Conservation (phyloP, 768 basidiomycete species). For the Candolleomyces eurysporus region DNA sequence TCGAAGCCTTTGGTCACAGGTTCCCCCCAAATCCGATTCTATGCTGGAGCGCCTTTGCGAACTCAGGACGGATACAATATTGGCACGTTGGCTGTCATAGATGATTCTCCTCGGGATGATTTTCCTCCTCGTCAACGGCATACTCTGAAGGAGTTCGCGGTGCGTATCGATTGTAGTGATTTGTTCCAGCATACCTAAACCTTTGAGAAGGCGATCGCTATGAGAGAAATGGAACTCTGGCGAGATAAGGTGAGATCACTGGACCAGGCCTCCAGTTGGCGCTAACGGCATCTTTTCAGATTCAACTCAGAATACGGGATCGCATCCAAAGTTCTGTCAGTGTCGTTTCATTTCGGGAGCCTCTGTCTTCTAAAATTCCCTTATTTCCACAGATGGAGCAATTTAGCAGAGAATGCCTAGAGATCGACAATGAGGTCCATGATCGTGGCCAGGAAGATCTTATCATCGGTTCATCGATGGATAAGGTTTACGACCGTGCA, state of each 20-base stretch:
- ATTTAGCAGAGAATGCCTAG: constrained; percentile 92
- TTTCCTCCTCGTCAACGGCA: constrained; percentile 88
- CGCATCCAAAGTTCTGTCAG: constrained; percentile 86
- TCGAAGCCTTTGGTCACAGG: constrained; percentile 68
- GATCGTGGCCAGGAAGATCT: constrained; percentile 32
- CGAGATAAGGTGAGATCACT: constrained; percentile 68
- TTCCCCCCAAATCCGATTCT: constrained; percentile 74
- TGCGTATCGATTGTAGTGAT: constrained; percentile 19
- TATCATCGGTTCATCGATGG: constrained; percentile 58
- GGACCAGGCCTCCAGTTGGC: not conserved
- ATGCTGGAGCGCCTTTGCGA: constrained; percentile 86
- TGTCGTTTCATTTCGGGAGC: not conserved
- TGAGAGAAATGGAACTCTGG: constrained; percentile 97
- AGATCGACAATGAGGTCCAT: constrained; percentile 69
- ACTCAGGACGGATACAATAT: constrained; percentile 91
- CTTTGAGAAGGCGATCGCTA: constrained; percentile 65
- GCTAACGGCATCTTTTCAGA: constrained; percentile 38
- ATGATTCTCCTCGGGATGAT: constrained; percentile 77
- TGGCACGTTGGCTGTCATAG: constrained; percentile 85
- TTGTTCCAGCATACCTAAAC: not conserved
- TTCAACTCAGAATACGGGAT: constrained; percentile 87
- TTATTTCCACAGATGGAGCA: constrained; percentile 72
- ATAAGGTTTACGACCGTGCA: constrained; percentile 87
- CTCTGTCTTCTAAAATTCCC: not conserved
- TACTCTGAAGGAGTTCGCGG: constrained; percentile 92